Evolutionary conservation across 805 yeast genomes (phyloP), one percentile per base, ranked within the genome.

Genomic region (Candida argentea): DNA sequence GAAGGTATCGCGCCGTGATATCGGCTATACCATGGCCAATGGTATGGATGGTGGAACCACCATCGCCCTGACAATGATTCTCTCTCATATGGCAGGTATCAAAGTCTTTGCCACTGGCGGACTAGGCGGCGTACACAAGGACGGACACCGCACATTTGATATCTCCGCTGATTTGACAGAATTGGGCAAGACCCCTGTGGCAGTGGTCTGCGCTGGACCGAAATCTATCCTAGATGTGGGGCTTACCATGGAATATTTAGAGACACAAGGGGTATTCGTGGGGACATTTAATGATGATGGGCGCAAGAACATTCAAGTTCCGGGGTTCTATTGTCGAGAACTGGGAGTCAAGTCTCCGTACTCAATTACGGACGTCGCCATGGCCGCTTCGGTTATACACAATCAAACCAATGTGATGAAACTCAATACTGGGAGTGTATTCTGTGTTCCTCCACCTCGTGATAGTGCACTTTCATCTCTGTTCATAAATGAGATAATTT

Each of bases 191-290:
- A 86, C 94, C 0, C 83, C 87, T 0, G 85, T 85, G 2, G 75
- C 85, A 1, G 95, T 85, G n/a, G 87, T 85, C 6, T 85, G 95
- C 48, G 76, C 94, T 5, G 95, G 95, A 0, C 94, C 95, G 2
- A 85, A 85, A 48, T 74, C 86, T 21, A 84, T 85, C 29, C 57
- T 85, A 31, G 95, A 85, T 43, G 77, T 86, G 30, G 73, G 67
- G 6, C 64, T 79, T 37, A 86, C 95, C 0, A 63, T 84, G 67
- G 95, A 85, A 49, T 83, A 77, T 44, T 59, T 85, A 29, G 95
- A 85, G 50, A 85, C 95, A 0, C 86, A 84, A 52, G 95, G 95
- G 9, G 94, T 85, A 1, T 79, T 78, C 41, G 94, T 85, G 6
- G 70, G 78, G 4, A 85, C 95, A 0, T 55, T 52, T 34, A 75